phyloP scores from a whole-genome alignment of 805 yeast genomes.

The Candida golubevii region DNA sequence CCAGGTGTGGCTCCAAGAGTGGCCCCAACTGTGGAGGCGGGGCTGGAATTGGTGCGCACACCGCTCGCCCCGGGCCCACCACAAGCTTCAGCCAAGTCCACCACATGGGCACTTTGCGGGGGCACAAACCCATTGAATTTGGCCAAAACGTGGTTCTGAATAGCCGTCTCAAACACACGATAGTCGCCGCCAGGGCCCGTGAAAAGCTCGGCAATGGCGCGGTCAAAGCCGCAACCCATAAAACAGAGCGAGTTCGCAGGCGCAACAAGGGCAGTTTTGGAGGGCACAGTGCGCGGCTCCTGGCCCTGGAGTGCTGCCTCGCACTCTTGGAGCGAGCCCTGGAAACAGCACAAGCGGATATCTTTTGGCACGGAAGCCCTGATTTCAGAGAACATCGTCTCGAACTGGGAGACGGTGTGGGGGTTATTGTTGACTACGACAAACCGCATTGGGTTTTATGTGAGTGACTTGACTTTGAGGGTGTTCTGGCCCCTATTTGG shows the following conservation, averaged over 20 bases:
- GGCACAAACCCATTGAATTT: slow-evolving; percentile 19
- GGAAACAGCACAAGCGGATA: too few species aligned
- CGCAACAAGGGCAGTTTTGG: slow-evolving; percentile 16
- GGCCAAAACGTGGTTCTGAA: slow-evolving; percentile 17
- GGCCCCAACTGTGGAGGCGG: neutral
- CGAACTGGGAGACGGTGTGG: too few species aligned
- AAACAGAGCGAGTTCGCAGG: slow-evolving; percentile 24
- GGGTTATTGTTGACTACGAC: too few species aligned
- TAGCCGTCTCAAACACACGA: slow-evolving; percentile 11
- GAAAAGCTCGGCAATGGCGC: slow-evolving; percentile 15
- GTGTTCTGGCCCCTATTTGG: too few species aligned
- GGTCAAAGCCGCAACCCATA: slow-evolving; percentile 30
- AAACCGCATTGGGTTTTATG: too few species aligned
- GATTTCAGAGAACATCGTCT: too few species aligned
- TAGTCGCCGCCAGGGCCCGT: slow-evolving; percentile 8
- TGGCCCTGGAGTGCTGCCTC: too few species aligned
- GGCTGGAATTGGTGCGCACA: too few species aligned
- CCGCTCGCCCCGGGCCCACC: neutral
- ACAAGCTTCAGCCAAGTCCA: slow-evolving; percentile 12
- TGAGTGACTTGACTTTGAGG: too few species aligned
- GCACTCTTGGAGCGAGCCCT: too few species aligned
- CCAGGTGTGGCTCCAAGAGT: neutral
- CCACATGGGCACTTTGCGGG: slow-evolving; percentile 11
- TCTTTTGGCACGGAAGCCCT: too few species aligned
- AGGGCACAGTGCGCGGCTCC: too few species aligned